These are phyloP conservation scores for Eragrostis tef DNA, from an alignment of 202 grass and related monocot genomes.

Conservation along the genomic window DNA sequence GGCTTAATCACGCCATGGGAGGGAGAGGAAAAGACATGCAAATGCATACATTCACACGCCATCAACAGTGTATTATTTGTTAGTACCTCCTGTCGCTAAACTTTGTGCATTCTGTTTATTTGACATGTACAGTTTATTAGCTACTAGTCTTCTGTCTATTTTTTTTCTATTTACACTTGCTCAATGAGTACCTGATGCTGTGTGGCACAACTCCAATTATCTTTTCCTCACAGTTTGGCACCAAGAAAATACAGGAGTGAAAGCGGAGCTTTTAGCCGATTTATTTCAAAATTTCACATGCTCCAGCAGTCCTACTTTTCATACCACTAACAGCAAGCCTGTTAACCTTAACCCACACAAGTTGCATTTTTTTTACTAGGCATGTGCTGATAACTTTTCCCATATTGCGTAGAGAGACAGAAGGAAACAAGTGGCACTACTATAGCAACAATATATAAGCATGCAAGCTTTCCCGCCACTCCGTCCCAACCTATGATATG, in stretches of 20 bases:
- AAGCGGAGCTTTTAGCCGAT: neutral
- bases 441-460: neutral
- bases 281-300: neutral
- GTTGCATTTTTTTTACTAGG: too few relatives aligned
- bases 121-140: neutral
- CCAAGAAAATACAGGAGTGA: neutral
- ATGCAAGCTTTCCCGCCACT: too few relatives aligned
- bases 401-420: neutral
- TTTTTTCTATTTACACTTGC: neutral
- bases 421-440: neutral
- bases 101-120: neutral
- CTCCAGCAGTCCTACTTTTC: neutral
- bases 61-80: neutral
- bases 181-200: neutral
- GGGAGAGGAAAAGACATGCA: neutral
- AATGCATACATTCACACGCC: neutral
- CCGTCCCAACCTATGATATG: too few relatives aligned
- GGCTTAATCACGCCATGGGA: neutral
- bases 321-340: neutral
- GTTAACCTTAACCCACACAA: too few relatives aligned
- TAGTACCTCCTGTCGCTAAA: neutral
- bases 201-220: too few relatives aligned
- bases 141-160: neutral
- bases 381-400: too few relatives aligned
- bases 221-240: neutral